Conservation (phyloP, 1,284 basidiomycete genomes). For the Puccinia novopanici region DNA sequence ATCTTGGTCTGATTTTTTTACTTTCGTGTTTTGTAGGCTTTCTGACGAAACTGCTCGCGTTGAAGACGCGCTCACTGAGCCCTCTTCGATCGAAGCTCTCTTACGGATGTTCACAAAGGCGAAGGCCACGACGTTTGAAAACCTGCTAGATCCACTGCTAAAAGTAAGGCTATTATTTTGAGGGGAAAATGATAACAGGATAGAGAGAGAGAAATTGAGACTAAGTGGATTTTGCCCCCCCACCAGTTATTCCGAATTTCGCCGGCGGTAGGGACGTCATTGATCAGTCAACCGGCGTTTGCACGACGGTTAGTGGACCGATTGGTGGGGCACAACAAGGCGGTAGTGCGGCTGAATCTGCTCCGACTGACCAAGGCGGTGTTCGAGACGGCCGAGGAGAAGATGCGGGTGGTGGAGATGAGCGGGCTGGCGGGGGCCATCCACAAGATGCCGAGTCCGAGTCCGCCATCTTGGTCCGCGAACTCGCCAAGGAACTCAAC, state of each 20-base stretch:
- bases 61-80: slow-evolving; percentile 79
- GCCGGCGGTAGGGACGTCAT: slow-evolving; percentile 70
- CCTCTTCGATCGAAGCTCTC: slow-evolving; percentile 70
- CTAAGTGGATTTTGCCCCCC: not conserved
- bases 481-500: slow-evolving; percentile 75
- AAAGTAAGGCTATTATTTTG: slow-evolving; percentile 52
- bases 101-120: slow-evolving; percentile 81
- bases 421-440: slow-evolving; percentile 78
- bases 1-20: not conserved
- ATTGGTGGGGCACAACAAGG: slow-evolving; percentile 70
- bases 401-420: slow-evolving; percentile 74
- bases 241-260: slow-evolving; percentile 78
- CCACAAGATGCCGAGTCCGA: slow-evolving; percentile 74
- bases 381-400: slow-evolving; percentile 83
- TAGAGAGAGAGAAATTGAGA: no score
- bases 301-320: slow-evolving; percentile 83
- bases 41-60: slow-evolving; percentile 92
- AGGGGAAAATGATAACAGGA: no score
- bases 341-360: slow-evolving; percentile 85
- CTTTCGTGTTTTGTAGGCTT: slow-evolving; percentile 65
- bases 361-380: slow-evolving; percentile 80
- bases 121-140: slow-evolving; percentile 90
- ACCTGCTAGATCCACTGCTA: slow-evolving; percentile 76
- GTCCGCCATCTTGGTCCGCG: slow-evolving; percentile 82
- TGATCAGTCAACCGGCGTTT: slow-evolving; percentile 75